A percentile compares a stretch with the other conserved stretches of the same genome.
Evolutionary conservation across 345 rosid genomes (phyloP).

Genomic region (Ceriops decandra): DNA sequence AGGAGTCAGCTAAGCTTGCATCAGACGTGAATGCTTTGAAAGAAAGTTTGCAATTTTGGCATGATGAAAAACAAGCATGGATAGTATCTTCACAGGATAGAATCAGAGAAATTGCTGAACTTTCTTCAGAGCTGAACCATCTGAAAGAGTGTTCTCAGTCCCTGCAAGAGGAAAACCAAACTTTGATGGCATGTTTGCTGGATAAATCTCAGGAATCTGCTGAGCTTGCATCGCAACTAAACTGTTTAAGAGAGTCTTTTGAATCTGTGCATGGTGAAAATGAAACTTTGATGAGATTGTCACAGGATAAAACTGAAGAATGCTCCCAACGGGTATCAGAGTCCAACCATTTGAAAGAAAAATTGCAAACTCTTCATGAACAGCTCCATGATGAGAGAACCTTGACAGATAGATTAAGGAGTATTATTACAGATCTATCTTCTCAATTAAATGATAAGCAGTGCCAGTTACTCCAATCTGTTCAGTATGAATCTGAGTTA

Average conservation of each 20-base stretch:
- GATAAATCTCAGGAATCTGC: slow-evolving; percentile 17
- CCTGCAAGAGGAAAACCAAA: slow-evolving; percentile 21
- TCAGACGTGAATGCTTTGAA: slow-evolving; percentile 15
- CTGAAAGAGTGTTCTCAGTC: slow-evolving; percentile 16
- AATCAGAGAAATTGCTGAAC: slow-evolving; percentile 11
- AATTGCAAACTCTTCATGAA: slow-evolving; percentile 26
- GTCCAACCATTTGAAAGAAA: slow-evolving; percentile 12
- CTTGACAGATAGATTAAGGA: slow-evolving; percentile 41
- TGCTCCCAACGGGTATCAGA: slow-evolving; percentile 12
- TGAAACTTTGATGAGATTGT: slow-evolving; percentile 10
- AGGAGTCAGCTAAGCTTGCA: slow-evolving; percentile 18
- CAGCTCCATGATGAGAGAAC: slow-evolving; percentile 54
- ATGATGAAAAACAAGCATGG: slow-evolving; percentile 19
- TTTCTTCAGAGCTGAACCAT: slow-evolving; percentile 13
- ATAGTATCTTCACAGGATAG: slow-evolving; percentile 13
- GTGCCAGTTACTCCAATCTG: slow-evolving; percentile 44
- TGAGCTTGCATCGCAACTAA: slow-evolving; percentile 12
- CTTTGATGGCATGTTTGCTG: slow-evolving; percentile 5
- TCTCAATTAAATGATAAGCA: slow-evolving; percentile 52
- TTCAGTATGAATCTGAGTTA: slow-evolving; percentile 52
- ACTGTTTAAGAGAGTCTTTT: slow-evolving; percentile 13
- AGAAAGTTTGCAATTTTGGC: slow-evolving; percentile 12
- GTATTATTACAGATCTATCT: slow-evolving; percentile 41
- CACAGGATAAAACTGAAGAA: slow-evolving; percentile 10
- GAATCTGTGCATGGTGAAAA: slow-evolving; percentile 12